Base-by-base conservation (phyloP, 2,329 filamentous ascomycete species). In the Eurotiales sp. region DNA sequence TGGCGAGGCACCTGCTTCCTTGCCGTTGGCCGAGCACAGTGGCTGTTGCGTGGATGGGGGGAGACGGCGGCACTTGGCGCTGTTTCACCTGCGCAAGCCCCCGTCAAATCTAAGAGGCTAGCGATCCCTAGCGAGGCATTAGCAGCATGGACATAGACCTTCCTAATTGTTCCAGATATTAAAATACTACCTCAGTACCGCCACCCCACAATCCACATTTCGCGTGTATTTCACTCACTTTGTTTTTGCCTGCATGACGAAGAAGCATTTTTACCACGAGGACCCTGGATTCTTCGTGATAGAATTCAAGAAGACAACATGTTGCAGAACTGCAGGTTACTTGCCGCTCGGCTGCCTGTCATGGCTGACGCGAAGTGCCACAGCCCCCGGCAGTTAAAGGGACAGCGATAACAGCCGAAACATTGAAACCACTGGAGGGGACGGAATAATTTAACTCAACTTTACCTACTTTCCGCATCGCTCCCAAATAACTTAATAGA, bases 61-160 rank as follows among this genome's bases (percentile, higher is more conserved):
- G 30, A 37, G 49, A 51, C 43, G 50, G 50, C 50, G 50, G 17
- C 23, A 8, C 46, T 53, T 53, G 45, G 50, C 50, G 30, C 27
- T 19, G 51, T 53, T 53, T 53, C 51, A 53, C 14, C n/a, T 42
- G 23, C 14, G 29, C 39, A 29, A 52, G 23, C 32, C 40, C 39
- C 27, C 44, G 22, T 41, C 32, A 19, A 27, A 37, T 21, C 23
- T 17, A 17, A 48, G 30, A 8, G 29, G 11, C 29, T 32, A 32
- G 29, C 4, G 29, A 32, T 8, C 4, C 8, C 10, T 32, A 32
- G 29, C 29, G 29, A 12, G 12, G 29, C 14, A 12, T 12, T 8
- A 10, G 29, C 29, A 32, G 29, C 3, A 32, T n/a, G n/a, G n/a
- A n/a, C n/a, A n/a, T n/a, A 32, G 29, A 32, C 7, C 29, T 32